A percentile compares a stretch with the other conserved stretches of the same genome.
phyloP scores from a whole-genome alignment of 2,329 filamentous ascomycete genomes.

The Endothia cerciana region DNA sequence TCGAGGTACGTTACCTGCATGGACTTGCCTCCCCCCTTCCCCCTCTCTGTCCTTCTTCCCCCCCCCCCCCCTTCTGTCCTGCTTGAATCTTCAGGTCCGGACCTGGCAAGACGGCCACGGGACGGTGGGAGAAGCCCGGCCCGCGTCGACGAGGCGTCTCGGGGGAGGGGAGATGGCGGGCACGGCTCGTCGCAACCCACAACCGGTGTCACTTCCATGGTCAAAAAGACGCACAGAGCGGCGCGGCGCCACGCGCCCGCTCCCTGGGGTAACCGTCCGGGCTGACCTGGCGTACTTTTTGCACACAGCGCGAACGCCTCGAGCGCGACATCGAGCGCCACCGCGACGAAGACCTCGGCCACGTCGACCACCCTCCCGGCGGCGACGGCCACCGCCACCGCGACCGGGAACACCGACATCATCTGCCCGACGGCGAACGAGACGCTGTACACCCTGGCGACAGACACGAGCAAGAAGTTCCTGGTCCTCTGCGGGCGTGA shows the following conservation, averaged over 20 bases:
- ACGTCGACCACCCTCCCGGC: conserved; percentile 21
- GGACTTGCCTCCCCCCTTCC: background rate
- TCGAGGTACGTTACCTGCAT: background rate
- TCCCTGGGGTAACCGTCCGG: background rate
- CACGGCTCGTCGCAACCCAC: conserved; percentile 19
- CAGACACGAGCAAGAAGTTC: conserved; percentile 33
- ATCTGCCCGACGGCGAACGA: conserved; percentile 41
- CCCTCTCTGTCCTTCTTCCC: background rate
- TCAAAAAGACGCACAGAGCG: too few species aligned
- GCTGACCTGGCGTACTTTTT: background rate
- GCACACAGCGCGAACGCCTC: background rate
- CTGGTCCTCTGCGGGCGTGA: conserved; percentile 42
- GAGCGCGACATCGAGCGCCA: background rate
- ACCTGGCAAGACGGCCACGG: background rate
- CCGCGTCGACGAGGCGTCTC: too few species aligned
- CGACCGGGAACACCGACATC: conserved; percentile 21
- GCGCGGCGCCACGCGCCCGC: too few species aligned
- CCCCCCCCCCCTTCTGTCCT: background rate
- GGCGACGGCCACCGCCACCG: conserved; percentile 27
- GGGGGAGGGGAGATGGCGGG: conserved; percentile 2
- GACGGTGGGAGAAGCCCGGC: background rate
- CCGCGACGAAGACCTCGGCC: conserved; percentile 9
- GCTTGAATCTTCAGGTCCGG: background rate
- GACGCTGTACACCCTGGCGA: conserved; percentile 37
- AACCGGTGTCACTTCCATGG: too few species aligned